Base-by-base conservation (phyloP, 2,329 filamentous ascomycete species). In the Xylaria arbuscula region DNA sequence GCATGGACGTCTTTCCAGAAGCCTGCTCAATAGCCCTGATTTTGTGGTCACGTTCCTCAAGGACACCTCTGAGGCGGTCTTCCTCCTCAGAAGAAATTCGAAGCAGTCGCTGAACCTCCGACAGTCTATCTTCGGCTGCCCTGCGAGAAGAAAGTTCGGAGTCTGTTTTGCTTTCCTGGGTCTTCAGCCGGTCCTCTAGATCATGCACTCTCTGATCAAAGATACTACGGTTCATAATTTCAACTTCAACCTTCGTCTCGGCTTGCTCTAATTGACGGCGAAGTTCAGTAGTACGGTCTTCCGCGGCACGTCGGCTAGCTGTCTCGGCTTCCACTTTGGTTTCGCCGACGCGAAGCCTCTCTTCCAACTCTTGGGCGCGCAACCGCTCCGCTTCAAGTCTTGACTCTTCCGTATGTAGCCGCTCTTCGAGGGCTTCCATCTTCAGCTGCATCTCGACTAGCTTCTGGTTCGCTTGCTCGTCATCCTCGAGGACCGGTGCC, bases 41-140 rank as follows among this genome's bases (percentile, higher is more conserved):
- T 78, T 87, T 88, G 61, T 88, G 84, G n/a, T 93, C 88, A 72
- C 88, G 90, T 73, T 93, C 90, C 50, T 93, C 90, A 56, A 91
- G 81, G 47, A 88, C 85, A 66, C 90, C 86, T 32, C 89, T 85
- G 5, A 94, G 86, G 62, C 90, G 87, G 71, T 86, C 86, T 71
- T 92, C 90, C 76, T 94, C 91, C 76, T 93, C 90, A n/a, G 91
- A 88, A 5, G 91, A 87, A 70, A 89, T 86, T 67, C 88, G 87
- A 32, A 93, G 84, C 24, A 91, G 85, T 63, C 89, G 86, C 78
- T 94, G 90, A n/a, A 90, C 85, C 76, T 94, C 91, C 5, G 90
- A 87, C 15, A 93, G 82, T 68, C 88, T 88, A 75, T 94, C 92
- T 77, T 94, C 92, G 0, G 90, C 90, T 40, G 88, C 85, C 62